Conservation (phyloP, 129 eudicot species). For the Oenanthe sinensis region DNA sequence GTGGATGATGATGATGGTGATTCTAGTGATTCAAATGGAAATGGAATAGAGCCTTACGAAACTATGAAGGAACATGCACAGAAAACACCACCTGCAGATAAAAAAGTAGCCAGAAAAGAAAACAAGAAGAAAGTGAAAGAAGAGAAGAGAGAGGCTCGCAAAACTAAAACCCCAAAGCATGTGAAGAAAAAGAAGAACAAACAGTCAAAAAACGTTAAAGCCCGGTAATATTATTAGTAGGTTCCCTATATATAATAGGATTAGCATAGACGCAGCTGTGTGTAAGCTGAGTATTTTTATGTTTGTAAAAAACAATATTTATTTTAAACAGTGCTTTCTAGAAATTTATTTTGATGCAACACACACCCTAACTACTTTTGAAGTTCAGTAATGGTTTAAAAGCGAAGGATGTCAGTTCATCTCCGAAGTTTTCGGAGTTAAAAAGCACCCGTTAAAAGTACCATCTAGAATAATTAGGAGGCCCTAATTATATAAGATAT, state of each 20-base stretch:
- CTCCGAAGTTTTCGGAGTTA: too few species aligned
- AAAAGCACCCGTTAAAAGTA: too few species aligned
- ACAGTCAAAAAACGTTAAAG: not conserved
- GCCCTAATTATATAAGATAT: too few species aligned
- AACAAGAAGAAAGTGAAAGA: constrained; percentile 10
- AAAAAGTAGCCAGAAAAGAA: constrained; percentile 5
- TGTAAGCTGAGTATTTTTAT: too few species aligned
- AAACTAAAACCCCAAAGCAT: not conserved
- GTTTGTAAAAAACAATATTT: too few species aligned
- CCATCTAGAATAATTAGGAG: too few species aligned
- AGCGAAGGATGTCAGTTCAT: too few species aligned
- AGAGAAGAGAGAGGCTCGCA: constrained; percentile 11
- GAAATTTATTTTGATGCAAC: too few species aligned
- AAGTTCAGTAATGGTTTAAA: too few species aligned
- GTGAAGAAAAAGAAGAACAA: not conserved
- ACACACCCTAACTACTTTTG: too few species aligned
- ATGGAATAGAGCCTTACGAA: not conserved
- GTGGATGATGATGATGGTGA: not conserved
- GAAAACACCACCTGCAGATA: not conserved
- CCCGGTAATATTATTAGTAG: not conserved
- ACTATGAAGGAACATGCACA: not conserved
- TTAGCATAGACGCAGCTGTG: not conserved
- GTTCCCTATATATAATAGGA: not conserved
- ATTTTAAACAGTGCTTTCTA: too few species aligned
- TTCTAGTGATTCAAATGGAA: not conserved